Percentiles rank a stretch among this genome's conserved stretches.
These are phyloP conservation scores for Trichomonas vaginalis DNA, from an alignment of 208 protist genomes.

Conservation along the genomic window DNA sequence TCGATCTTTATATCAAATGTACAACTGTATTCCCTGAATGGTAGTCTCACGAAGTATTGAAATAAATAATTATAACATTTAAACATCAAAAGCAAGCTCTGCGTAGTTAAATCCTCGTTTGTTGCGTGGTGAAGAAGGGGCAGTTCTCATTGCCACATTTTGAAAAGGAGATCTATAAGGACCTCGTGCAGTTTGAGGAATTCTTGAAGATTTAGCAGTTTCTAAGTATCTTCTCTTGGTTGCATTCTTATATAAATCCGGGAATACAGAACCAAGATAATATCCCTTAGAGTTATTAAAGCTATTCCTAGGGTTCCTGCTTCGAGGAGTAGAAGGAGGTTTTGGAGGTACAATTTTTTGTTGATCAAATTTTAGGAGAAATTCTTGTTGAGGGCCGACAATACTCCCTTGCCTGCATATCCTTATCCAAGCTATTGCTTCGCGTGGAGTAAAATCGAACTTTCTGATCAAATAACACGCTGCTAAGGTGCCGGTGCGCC, in stretches of 20 bases:
- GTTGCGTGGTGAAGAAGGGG: not conserved
- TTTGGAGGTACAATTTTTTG: not conserved
- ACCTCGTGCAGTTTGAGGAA: not conserved
- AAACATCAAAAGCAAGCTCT: not conserved
- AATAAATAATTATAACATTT: too few relatives aligned
- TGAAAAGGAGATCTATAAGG: not conserved
- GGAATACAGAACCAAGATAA: not conserved
- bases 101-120: not conserved
- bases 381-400: slow-evolving; percentile 79
- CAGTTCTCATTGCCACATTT: not conserved
- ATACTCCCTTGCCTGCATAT: slow-evolving; percentile 76
- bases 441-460: slow-evolving; percentile 65
- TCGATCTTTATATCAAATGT: too few relatives aligned
- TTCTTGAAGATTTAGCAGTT: not conserved
- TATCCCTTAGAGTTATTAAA: not conserved
- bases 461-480: slow-evolving; percentile 47
- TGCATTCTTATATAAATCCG: not conserved
- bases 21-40: too few relatives aligned
- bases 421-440: slow-evolving; percentile 72
- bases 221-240: not conserved
- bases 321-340: not conserved
- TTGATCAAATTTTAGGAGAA: slow-evolving; percentile 47
- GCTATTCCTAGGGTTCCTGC: not conserved
- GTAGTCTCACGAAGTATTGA: too few relatives aligned
- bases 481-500: slow-evolving; percentile 59